Base-by-base conservation (phyloP, 495 filamentous ascomycete genomes). In the Thozetella sp. region DNA sequence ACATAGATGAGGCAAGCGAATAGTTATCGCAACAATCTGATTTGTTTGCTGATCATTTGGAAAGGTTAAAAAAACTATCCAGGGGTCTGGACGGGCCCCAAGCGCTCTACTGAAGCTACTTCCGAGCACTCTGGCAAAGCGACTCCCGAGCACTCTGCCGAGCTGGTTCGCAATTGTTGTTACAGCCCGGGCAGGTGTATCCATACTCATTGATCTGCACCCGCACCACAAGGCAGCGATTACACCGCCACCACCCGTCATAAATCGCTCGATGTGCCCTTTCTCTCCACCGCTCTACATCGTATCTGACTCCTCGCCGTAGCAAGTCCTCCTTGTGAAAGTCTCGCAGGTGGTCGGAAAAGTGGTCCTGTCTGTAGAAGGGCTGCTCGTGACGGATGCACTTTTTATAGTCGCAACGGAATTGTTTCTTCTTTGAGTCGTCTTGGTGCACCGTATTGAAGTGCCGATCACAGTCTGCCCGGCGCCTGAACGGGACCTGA, bases 311-410 rank as follows among this genome's bases (percentile, higher is more conserved):
- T n/a, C 61, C 58, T 1, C 74, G 68, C 22, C 70, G 73, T 61
- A 64, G 45, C 17, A 84, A 62, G 58, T 84, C 81, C 62, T 85
- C 82, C 22, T 65, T 70, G 68, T 85, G 82, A 53, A 58, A 79
- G 12, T 78, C 73, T 12, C 80, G 69, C 10, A 80, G 70, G 60
- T 85, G 82, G 40, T 83, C 80, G 17, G 81, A 69, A 51, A 70
- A 79, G 58, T 80, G 79, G 51, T 82, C 79, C 17, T 69, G 69
- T 1, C 79, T 69, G 53, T 62, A 66, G 65, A 80, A 80, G 12
- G 77, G 72, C 1, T 63, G 37, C 12, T 63, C 57, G 30, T 70
- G 67, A 2, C 79, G 74, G 26, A 53, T 45, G 54, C 79, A 81
- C 26, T 56, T 67, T 34, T 63, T 66, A 64, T 75, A 79, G 63